Base-by-base conservation (phyloP, 768 basidiomycete species). In the Dacryopinax spathularia region DNA sequence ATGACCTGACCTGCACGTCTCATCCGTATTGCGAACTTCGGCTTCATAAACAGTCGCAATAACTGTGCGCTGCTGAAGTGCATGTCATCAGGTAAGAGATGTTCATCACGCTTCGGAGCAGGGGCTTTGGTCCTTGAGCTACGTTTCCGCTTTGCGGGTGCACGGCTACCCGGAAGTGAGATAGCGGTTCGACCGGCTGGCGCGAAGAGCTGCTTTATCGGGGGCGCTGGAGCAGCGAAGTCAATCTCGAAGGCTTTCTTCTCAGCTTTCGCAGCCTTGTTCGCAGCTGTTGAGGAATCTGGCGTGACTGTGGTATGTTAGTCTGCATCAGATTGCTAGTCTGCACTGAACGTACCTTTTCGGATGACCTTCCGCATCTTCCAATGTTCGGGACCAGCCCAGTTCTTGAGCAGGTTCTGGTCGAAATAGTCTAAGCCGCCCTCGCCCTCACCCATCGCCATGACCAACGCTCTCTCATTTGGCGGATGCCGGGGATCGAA, bases 361-460 rank as follows among this genome's bases (percentile, higher is more conserved):
- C 88, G 82, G 61, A 91, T 78, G n/a, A 85, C 80, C 71, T 85
- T 88, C 66, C 88, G 78, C 70, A 98, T 73, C 72, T 95, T 98
- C 95, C 96, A 99, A 72, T 99, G 96, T 74, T 98, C 91, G 7
- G 94, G 94, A 0, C 96, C 96, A 2, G 96, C 96, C 96, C 96
- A 99, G 68, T 95, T 95, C 80, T 90, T 95, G 69, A 86, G 78
- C 69, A 89, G 81, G 66, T 78, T 84, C 69, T 85, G 81, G 73
- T 98, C 94, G 71, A 98, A 96, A 73, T 95, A 96, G 69, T 94
- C 92, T 71, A 87, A 77, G 74, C 87, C 81, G 20, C 75, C 77
- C 4, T 79, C 81, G 1, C 77, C 81, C 63, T 88, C 83, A 63
- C 80, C 81, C 85, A 96, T 89, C 0, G 89, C 89, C 80, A 97